These are phyloP conservation scores for Nothophaeocryptopus gaeumannii DNA, from an alignment of 2,329 filamentous ascomycete species.

Conservation along the genomic window DNA sequence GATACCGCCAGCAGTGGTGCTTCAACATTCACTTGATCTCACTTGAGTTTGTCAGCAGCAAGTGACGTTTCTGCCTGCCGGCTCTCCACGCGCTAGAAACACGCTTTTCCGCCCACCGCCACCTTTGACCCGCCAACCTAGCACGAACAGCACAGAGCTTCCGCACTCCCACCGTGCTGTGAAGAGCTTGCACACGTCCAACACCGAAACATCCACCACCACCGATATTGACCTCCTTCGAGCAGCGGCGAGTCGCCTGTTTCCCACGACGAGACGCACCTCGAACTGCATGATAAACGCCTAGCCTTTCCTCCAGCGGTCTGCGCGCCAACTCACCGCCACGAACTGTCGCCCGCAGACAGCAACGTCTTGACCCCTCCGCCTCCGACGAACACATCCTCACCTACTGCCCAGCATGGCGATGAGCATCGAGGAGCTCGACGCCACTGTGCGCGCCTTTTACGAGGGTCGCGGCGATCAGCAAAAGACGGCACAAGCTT, in stretches of 20 bases:
- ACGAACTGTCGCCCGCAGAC: conserved; percentile 20
- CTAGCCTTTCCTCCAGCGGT: conserved; percentile 28
- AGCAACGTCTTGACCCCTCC: conserved; percentile 14
- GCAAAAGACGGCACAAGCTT: conserved; percentile 93
- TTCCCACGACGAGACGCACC: no score
- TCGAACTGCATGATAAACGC: conserved; percentile 28
- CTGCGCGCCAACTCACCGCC: conserved; percentile 28
- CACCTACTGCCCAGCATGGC: conserved; percentile 50
- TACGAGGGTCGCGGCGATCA: conserved; percentile 94
- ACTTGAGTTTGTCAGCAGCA: no score
- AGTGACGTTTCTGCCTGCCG: no score
- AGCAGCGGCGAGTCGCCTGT: conserved; percentile 1
- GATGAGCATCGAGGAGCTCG: conserved; percentile 85
- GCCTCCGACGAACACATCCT: conserved; percentile 18
- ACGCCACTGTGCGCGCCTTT: conserved; percentile 92
- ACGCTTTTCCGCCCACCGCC: conserved; percentile 9
- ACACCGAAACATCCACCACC: no score
- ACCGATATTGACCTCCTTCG: neutral
- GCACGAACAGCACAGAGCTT: conserved; percentile 8
- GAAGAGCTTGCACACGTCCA: no score
- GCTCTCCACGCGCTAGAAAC: conserved; percentile 1
- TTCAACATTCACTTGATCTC: no score
- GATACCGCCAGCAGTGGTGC: no score
- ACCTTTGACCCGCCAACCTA: conserved; percentile 2
- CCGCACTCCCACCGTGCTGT: conserved; percentile 1